Evolutionary conservation across 2,329 filamentous ascomycete genomes (phyloP), one percentile per base, ranked within the genome.

Genomic region (Sclerotinia glacialis): DNA sequence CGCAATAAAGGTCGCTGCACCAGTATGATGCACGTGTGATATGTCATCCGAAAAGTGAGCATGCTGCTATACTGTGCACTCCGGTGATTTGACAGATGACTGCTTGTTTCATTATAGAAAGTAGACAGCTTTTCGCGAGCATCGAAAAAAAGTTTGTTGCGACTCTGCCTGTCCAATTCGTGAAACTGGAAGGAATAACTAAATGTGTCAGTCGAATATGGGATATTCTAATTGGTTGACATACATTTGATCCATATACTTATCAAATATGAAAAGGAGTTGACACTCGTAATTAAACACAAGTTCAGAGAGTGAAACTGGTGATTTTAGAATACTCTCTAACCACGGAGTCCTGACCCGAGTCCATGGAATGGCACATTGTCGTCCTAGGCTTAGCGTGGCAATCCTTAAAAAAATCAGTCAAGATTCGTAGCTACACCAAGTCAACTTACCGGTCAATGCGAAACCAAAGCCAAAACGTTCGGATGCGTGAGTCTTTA

Each of bases 161-260:
- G 28, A 6, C 52, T 54, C n/a, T 54, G 52, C 28, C 28, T 37
- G 11, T 34, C 52, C 18, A 54, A 7, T 14, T 54, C 52, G n/a
- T 54, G 28, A 12, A 54, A 54, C 18, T 54, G 52, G 31, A 54
- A 54, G 21, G 52, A 54, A 31, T 54, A 37, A 37, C 52, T 54
- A 37, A 6, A 37, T 2, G 5, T n/a, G 34, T 54, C 21, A 54
- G 52, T 31, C n/a, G 11, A 54, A 54, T 34, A 16, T 0, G 14
- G 6, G 18, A 34, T 31, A 18, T 12, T 54, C 6, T 54, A 37
- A 21, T 21, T 54, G n/a, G 28, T 21, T 54, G 28, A 8, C 28
- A 6, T 54, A 54, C 52, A 54, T 54, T 54, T 54, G 52, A 37
- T 54, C 52, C 53, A 55, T 55, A 8, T 37, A 55, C n/a, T 23